Evolutionary conservation across 805 yeast species (phyloP), one percentile per base, ranked within the genome.

Genomic region (Peterozyma toletana): DNA sequence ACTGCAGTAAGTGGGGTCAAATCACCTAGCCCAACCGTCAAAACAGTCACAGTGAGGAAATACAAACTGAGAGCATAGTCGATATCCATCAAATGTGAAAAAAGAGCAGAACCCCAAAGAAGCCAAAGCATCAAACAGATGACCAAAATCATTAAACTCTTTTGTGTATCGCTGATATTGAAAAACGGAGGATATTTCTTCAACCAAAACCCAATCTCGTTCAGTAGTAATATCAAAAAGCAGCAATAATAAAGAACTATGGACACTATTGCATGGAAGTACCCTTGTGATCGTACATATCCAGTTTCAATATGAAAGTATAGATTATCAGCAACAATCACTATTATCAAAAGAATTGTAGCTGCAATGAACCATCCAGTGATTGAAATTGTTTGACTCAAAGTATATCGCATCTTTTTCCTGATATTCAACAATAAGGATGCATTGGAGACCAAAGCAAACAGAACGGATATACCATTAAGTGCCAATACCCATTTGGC

Each of bases 11-110:
- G 33, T 0, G 96, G 90, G 0, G 71, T 65, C 31, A 83, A 68
- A 52, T 85, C 93, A 34, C 96, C 96, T 14, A 82, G 66, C 0
- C 96, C 96, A 29, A 89, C 74, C 1, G 96, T 89, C 39, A 86
- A 65, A 35, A 83, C 64, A 0, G 95, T 80, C 1, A 85, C 88
- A 10, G 77, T 74, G 52, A 88, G 79, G 57, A 74, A 86, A 56
- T 86, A 88, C 38, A 86, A 57, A 0, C 86, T 78, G n/a, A 78
- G 70, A 0, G 89, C 88, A 56, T 73, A 85, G 1, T 71, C 65
- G 9, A 78, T 53, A 36, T 66, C 57, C 35, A 78, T 50, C 38
- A 80, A 44, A 3, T 62, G 53, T 1, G 76, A 66, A 51, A 78
- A 79, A 52, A 78, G 57, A 1, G 77, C 83, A 1, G 86, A 75